Evolutionary conservation across 2,329 filamentous ascomycete species (phyloP), one percentile per base, ranked within the genome.

Genomic region (Ophiostoma tasmaniense): DNA sequence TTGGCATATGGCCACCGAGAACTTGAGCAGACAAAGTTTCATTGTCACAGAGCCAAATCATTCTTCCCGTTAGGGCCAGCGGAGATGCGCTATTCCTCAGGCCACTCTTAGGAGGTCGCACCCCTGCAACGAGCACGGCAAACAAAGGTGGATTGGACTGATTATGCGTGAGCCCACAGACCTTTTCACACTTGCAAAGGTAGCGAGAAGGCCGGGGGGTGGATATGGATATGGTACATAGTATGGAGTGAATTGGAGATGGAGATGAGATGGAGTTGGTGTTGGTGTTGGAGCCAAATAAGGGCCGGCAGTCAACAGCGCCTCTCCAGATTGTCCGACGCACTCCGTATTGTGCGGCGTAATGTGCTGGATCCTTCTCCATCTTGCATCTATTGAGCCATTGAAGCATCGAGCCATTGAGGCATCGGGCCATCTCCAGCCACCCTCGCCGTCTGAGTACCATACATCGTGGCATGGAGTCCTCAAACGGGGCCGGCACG

Each of bases 51-150:
- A 17, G 55, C 25, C 55, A 30, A 55, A 55, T 25, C 3, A 55
- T 55, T 55, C 50, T 55, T 61, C 55, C 55, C 55, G 25, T 61
- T 61, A 61, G 55, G 50, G 50, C n/a, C 55, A 33, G 25, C 55
- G 55, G 55, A 61, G 55, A 28, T 61, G 55, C 22, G 25, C 17
- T 30, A 11, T 33, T 30, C 17, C n/a, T 55, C 50, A 20, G 50
- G 50, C 50, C n/a, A 55, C 25, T 10, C 50, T 55, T 3, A 25
- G 11, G 7, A 45, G 22, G 50, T 3, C 25, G n/a, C 50, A 55
- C 22, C 50, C 50, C 50, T 55, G n/a, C 22, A 55, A 55, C 22
- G 50, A 25, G 25, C 11, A 61, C 55, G 55, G 55, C 25, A 61
- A 25, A 61, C 55, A 13, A 61, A 13, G 50, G 50, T 25, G 50